Conservation (phyloP, 345 rosid species). For the Cardamine chenopodiifolia region DNA sequence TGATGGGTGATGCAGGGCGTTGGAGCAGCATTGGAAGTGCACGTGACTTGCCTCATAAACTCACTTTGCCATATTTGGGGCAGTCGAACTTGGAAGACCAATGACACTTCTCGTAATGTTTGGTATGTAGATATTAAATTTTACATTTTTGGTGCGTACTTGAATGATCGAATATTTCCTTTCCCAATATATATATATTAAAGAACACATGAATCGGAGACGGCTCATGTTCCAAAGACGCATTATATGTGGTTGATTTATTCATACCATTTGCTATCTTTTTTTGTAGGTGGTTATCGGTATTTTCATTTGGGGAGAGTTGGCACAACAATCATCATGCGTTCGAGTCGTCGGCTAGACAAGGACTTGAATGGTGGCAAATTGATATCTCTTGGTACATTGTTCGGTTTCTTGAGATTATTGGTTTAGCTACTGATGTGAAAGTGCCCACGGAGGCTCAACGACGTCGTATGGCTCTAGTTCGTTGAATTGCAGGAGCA, state of each 20-base stretch:
- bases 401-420: constrained; percentile 56
- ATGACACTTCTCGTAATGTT: constrained; percentile 81
- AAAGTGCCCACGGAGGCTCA: constrained; percentile 65
- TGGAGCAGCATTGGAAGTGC: constrained; percentile 64
- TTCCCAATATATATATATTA: constrained; percentile 1
- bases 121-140: constrained; percentile 50
- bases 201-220: not conserved
- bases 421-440: constrained; percentile 77
- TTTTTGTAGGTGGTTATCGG: constrained; percentile 69
- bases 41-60: constrained; percentile 81
- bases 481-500: constrained; percentile 23
- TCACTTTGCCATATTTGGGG: constrained; percentile 96
- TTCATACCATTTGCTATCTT: not conserved
- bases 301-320: constrained; percentile 89
- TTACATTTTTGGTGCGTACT: constrained; percentile 14
- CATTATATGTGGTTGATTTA: not conserved
- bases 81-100: constrained; percentile 73
- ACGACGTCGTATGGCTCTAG: constrained; percentile 58
- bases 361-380: constrained; percentile 94
- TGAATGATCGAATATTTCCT: not conserved
- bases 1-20: constrained; percentile 54
- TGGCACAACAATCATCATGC: constrained; percentile 98
- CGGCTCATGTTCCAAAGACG: no score
- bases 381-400: constrained; percentile 83
- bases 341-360: constrained; percentile 78